These are phyloP conservation scores for Mitragyna speciosa DNA, from an alignment of 257 asterid species.

Conservation along the genomic window DNA sequence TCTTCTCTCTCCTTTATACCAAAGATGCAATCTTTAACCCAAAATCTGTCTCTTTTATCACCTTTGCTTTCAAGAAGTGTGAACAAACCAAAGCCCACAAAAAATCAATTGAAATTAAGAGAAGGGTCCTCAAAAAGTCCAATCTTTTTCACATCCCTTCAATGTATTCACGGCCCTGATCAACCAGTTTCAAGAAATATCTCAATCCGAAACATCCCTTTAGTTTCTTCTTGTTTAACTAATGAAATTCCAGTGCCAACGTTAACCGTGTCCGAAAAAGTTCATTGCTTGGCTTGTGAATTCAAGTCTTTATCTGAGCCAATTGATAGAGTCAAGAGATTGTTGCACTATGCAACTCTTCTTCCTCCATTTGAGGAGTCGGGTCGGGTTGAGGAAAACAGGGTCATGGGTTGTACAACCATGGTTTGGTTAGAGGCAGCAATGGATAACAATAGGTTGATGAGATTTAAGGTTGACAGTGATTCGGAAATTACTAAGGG, in stretches of 20 bases:
- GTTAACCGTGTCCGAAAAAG: slow-evolving; percentile 47
- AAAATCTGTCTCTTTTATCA: slow-evolving; percentile 1
- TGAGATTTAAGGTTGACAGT: slow-evolving; percentile 49
- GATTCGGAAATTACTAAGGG: slow-evolving; percentile 86
- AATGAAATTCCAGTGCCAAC: slow-evolving; percentile 14
- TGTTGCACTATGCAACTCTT: slow-evolving; percentile 43
- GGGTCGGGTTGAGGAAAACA: slow-evolving; percentile 31
- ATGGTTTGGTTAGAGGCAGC: slow-evolving; percentile 44
- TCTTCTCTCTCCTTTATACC: background rate
- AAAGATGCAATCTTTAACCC: slow-evolving; percentile 32
- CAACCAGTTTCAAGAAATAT: slow-evolving; percentile 14
- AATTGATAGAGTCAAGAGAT: slow-evolving; percentile 43
- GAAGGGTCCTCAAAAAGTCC: slow-evolving; percentile 17
- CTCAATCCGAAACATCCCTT: background rate
- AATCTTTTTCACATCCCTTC: slow-evolving; percentile 16
- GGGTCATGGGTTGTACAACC: slow-evolving; percentile 47
- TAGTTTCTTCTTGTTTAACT: slow-evolving; percentile 22
- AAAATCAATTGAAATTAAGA: slow-evolving; percentile 13
- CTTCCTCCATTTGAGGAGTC: slow-evolving; percentile 35
- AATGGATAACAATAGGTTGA: slow-evolving; percentile 30
- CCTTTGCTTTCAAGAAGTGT: background rate
- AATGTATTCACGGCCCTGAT: slow-evolving; percentile 6
- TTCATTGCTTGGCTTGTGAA: slow-evolving; percentile 36
- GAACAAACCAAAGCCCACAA: background rate
- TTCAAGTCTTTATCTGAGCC: slow-evolving; percentile 38